Base-by-base conservation (phyloP, 306 rosid species). In the Senna tora region DNA sequence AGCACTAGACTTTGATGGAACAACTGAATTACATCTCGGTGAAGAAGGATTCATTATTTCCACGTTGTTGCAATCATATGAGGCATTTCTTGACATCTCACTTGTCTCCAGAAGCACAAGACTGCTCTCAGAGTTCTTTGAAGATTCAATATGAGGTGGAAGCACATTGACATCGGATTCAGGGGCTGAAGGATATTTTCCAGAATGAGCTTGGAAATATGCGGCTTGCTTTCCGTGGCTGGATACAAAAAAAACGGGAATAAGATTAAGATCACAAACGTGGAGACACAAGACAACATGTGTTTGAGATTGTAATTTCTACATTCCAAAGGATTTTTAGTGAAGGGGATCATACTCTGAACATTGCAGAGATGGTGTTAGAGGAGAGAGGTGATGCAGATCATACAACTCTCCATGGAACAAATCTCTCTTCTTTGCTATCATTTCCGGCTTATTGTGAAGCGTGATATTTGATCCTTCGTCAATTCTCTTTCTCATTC, bases 301-400 rank as follows among this genome's bases (percentile, higher is more conserved):
- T 49, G 22, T 52, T 43, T 14, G 22, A 58, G 60, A 63, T 63
- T 63, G 21, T 34, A 52, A n/a, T n/a, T 49, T 50, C 33, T 34
- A 50, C 61, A 53, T 52, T 59, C 54, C 16, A 43, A 36, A 13
- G 38, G 58, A 21, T n/a, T 21, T 33, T 52, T 22, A 39, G 43
- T 20, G 57, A 56, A 46, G 13, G 45, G 42, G 75, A 43, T 39
- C 81, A 69, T 81, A 88, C 90, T 69, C 75, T 6, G 80, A 81
- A 67, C 64, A 65, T 42, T 67, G 81, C 47, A 84, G 69, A 16
- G 84, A 69, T 28, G 87, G 87, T 4, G 87, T 73, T 63, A 67
- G 16, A 15, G 84, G 87, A 6, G 80, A 51, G 74, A 82, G 60
- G 83, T 38, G 49, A 39, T 43, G 87, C 10, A 43, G 62, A 70